Conservation (phyloP, 176 grass and related monocot genomes). For the Oryza meridionalis region DNA sequence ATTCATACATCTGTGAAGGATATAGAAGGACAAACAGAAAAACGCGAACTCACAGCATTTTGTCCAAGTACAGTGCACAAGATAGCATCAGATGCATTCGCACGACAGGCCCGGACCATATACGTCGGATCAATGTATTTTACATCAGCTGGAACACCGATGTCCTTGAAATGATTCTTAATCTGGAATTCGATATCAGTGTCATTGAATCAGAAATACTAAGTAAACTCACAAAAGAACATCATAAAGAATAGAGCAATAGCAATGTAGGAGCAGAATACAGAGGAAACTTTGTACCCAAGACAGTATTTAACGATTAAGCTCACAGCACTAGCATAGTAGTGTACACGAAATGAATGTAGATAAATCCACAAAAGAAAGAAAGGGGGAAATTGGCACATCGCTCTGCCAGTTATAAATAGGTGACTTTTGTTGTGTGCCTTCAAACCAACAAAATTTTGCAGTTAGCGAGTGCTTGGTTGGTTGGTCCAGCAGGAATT, state of each 20-base stretch:
- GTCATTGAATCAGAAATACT: slow-evolving; percentile 7
- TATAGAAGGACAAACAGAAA: neutral
- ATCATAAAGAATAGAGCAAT: neutral
- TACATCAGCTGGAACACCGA: slow-evolving; percentile 75
- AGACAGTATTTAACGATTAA: neutral
- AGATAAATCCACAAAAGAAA: neutral
- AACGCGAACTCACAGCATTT: slow-evolving; percentile 76
- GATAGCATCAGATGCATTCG: slow-evolving; percentile 99
- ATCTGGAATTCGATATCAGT: slow-evolving; percentile 60
- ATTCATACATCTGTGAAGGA: slow-evolving; percentile 1
- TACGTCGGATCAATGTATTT: slow-evolving; percentile 98
- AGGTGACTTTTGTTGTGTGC: neutral
- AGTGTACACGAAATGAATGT: neutral
- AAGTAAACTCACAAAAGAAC: neutral
- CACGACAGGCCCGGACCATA: slow-evolving; percentile 91
- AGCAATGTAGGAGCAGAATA: neutral
- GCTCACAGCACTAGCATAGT: neutral
- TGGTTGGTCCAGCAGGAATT: neutral
- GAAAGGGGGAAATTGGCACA: neutral
- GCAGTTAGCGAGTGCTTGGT: neutral
- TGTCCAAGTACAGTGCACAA: slow-evolving; percentile 95
- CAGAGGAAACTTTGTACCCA: neutral
- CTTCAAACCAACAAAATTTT: neutral
- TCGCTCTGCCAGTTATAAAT: neutral
- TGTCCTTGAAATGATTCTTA: slow-evolving; percentile 95